Evolutionary conservation across 2,329 filamentous ascomycete species (phyloP).

Genomic region (Aspergillus japonicus): DNA sequence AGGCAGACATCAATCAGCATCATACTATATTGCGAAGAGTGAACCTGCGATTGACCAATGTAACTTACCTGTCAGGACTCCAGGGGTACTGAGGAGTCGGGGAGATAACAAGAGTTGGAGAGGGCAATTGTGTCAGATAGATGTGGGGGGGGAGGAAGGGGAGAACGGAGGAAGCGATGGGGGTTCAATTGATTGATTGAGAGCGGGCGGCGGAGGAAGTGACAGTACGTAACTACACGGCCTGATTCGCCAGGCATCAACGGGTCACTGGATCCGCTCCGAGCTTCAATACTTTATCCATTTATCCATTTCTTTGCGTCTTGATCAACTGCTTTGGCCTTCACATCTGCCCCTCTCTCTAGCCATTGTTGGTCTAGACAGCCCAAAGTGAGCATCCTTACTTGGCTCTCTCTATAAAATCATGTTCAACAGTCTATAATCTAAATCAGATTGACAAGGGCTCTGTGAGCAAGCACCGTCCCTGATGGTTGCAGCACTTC

Average conservation of each 20-base stretch:
- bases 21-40: neutral
- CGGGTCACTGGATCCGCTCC: slow-evolving; percentile 9
- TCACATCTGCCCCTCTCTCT: neutral
- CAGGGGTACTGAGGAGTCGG: slow-evolving; percentile 1
- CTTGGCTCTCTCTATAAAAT: neutral
- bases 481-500: slow-evolving; percentile 32
- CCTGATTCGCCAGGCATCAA: slow-evolving; percentile 23
- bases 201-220: slow-evolving; percentile 17
- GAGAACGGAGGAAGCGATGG: slow-evolving; percentile 2
- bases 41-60: neutral
- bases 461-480: slow-evolving; percentile 12
- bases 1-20: slow-evolving; percentile 14
- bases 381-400: too few relatives aligned
- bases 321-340: neutral
- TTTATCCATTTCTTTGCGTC: slow-evolving; percentile 9
- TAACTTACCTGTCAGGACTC: slow-evolving; percentile 20
- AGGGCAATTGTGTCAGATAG: slow-evolving; percentile 4
- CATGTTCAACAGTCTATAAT: neutral
- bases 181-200: neutral
- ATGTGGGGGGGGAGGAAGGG: slow-evolving; percentile 7
- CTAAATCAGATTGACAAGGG: neutral
- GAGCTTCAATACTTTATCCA: neutral
- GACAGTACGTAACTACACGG: slow-evolving; percentile 17
- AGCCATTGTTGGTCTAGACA: neutral
- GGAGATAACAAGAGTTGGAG: slow-evolving; percentile 1